Evolutionary conservation across 805 yeast genomes (phyloP), one percentile per base, ranked within the genome.

Genomic region (Yamadazyma takamatsuzukensis): DNA sequence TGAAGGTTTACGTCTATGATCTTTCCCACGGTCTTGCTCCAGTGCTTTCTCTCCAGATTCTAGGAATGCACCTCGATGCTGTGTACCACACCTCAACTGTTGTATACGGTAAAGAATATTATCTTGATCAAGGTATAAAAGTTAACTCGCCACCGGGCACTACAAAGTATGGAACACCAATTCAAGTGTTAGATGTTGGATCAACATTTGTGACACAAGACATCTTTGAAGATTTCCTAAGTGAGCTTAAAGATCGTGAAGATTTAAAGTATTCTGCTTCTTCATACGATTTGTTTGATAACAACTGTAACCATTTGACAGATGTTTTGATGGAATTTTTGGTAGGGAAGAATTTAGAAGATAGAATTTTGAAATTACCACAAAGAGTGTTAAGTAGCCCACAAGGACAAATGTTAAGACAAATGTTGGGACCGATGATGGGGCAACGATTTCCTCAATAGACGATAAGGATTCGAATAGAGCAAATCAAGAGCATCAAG

Each of bases 251-350:
- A 19, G 42, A 47, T 28, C 61, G 59, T 35, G 61, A 62, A 8
- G 56, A 53, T n/a, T 34, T 35, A 29, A 72, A 67, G 37, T 78
- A 66, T 44, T 51, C 61, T 11, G 70, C 76, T 6, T 61, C 59
- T 6, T 60, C 54, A 23, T 80, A 80, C 55, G 76, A 77, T 42
- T 52, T 80, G 37, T 76, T 80, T 37, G 67, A 68, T 33, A 79
- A 79, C 53, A 80, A 80, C 48, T 80, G 87, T 54, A 80, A 80
- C 54, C 80, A 81, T 54, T 79, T 80, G 55, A 67, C 81, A 13
- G 71, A 78, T 43, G 77, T 70, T 27, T 48, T 74, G 35, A 47
- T 74, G 25, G 77, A 78, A 45, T 79, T 80, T 40, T 53, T 78
- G 37, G 77, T 73, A 15, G 83, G 80, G 5, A 59, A 61, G 36